phyloP scores from a whole-genome alignment of 306 rosid species.

The Pyrus communis region DNA sequence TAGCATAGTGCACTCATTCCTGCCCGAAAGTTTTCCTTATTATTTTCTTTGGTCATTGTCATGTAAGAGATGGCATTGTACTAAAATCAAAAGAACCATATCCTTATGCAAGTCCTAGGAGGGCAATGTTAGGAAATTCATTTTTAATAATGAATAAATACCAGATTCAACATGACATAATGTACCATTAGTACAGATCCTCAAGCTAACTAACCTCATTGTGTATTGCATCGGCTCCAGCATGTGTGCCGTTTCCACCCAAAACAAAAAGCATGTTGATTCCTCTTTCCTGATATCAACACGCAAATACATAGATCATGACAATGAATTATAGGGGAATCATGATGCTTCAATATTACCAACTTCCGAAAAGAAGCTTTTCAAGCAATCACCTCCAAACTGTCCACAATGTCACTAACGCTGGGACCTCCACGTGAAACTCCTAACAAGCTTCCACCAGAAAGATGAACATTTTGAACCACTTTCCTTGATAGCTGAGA shows the following conservation, averaged over 20 bases:
- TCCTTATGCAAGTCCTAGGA: neutral
- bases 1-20: neutral
- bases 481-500: conserved; percentile 80
- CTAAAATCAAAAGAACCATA: neutral
- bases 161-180: neutral
- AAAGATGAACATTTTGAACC: conserved; percentile 96
- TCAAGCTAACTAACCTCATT: conserved; percentile 55
- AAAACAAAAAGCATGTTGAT: conserved; percentile 94
- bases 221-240: conserved; percentile 95
- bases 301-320: conserved; percentile 8
- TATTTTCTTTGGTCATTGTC: neutral
- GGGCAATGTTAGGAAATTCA: neutral
- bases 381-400: conserved; percentile 52
- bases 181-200: conserved; percentile 4
- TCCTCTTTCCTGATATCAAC: conserved; percentile 69
- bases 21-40: neutral
- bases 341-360: neutral
- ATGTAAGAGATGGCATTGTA: neutral
- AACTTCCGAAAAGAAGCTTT: conserved; percentile 10
- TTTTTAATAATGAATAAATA: neutral
- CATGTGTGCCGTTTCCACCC: conserved; percentile 99
- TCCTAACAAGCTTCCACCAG: conserved; percentile 98
- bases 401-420: conserved; percentile 69
- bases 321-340: conserved; percentile 8
- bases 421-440: conserved; percentile 94